Conservation (phyloP, 2,329 filamentous ascomycete genomes). For the Diaporthe caulivora region DNA sequence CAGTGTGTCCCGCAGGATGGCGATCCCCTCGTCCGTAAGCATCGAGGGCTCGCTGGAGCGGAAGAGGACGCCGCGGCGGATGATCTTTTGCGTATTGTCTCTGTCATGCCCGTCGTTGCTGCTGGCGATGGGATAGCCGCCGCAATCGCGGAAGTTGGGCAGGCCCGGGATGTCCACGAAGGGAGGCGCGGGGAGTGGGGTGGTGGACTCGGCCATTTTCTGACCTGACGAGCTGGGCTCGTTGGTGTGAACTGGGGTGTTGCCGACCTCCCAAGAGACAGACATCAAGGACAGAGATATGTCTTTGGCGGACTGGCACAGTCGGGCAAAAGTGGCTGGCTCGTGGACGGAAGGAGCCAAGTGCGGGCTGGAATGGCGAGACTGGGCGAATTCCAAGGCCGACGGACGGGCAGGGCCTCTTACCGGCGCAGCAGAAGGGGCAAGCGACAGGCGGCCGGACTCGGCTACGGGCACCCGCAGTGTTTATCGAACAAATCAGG, state of each 20-base stretch:
- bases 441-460: background rate
- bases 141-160: slow-evolving; percentile 77
- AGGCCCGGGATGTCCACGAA: slow-evolving; percentile 69
- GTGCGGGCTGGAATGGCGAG: background rate
- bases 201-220: slow-evolving; percentile 14
- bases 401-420: too few relatives aligned
- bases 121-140: slow-evolving; percentile 64
- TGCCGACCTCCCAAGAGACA: background rate
- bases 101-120: background rate
- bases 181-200: slow-evolving; percentile 54
- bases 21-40: slow-evolving; percentile 66
- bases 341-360: background rate
- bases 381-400: background rate
- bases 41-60: slow-evolving; percentile 76
- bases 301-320: background rate
- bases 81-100: slow-evolving; percentile 45
- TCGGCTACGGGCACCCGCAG: background rate
- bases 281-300: background rate
- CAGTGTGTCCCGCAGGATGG: slow-evolving; percentile 61
- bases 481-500: background rate
- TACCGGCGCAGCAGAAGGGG: background rate
- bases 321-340: slow-evolving; percentile 10
- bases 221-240: background rate
- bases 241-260: background rate
- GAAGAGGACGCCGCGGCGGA: slow-evolving; percentile 70